These are phyloP conservation scores for Themeda triandra DNA, from an alignment of 176 grass and related monocot genomes.

Conservation along the genomic window DNA sequence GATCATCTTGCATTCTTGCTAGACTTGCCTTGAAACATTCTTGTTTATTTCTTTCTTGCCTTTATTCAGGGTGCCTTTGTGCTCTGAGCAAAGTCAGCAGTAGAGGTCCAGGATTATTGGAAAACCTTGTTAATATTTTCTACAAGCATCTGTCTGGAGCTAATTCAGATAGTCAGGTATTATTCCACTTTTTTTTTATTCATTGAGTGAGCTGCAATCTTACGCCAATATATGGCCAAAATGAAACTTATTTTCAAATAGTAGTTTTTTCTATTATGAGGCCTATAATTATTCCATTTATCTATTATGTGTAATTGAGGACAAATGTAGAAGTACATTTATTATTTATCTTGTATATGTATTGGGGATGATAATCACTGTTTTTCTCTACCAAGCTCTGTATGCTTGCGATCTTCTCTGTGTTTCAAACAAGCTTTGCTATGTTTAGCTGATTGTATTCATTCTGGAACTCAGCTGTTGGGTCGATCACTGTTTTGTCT, in stretches of 20 bases:
- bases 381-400: constrained; percentile 6
- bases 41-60: constrained; percentile 27
- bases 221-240: constrained; percentile 15
- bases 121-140: constrained; percentile 83
- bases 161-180: constrained; percentile 82
- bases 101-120: constrained; percentile 76
- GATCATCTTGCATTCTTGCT: constrained; percentile 16
- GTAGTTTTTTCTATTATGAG: constrained; percentile 16
- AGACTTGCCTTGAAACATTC: not conserved
- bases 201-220: no score
- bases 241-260: constrained; percentile 13
- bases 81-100: constrained; percentile 78
- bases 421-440: constrained; percentile 17
- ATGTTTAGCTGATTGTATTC: constrained; percentile 38
- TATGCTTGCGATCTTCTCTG: constrained; percentile 10
- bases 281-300: not conserved
- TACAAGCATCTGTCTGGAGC: constrained; percentile 80
- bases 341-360: constrained; percentile 10
- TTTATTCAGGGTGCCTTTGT: constrained; percentile 79
- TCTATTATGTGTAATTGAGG: constrained; percentile 4
- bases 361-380: not conserved
- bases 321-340: constrained; percentile 14
- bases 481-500: constrained; percentile 94
- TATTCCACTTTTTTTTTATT: constrained; percentile 33
- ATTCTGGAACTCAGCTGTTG: constrained; percentile 60